phyloP scores from a whole-genome alignment of 768 basidiomycete species.

The Strobilomyces confusus region DNA sequence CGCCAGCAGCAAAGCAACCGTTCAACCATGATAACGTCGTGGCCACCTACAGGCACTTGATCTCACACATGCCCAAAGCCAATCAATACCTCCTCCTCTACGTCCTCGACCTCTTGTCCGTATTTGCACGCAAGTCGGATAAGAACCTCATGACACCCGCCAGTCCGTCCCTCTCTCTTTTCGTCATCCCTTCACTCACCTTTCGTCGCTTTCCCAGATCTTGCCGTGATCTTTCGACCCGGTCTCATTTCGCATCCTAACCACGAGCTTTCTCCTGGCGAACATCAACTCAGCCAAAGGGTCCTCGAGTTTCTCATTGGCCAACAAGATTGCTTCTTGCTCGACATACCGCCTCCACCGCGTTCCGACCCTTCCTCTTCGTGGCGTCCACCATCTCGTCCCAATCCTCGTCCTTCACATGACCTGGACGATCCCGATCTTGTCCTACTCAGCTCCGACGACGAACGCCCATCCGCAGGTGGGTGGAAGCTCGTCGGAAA shows the following conservation, averaged over 20 bases:
- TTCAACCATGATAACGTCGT: slow-evolving; percentile 71
- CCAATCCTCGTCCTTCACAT: slow-evolving; percentile 7
- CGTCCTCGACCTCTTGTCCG: slow-evolving; percentile 91
- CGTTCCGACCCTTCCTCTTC: slow-evolving; percentile 28
- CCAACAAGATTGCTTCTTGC: slow-evolving; percentile 94
- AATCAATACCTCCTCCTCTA: slow-evolving; percentile 97
- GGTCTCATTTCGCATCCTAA: slow-evolving; percentile 86
- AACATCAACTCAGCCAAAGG: slow-evolving; percentile 82
- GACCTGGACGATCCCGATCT: slow-evolving; percentile 46
- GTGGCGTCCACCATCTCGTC: slow-evolving; percentile 25
- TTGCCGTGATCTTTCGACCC: slow-evolving; percentile 96
- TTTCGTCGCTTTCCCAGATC: slow-evolving; percentile 47
- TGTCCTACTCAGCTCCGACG: slow-evolving; percentile 43
- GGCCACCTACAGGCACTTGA: slow-evolving; percentile 77
- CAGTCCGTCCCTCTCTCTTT: slow-evolving; percentile 51
- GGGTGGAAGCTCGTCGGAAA: slow-evolving; percentile 53
- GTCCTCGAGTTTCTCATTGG: slow-evolving; percentile 95
- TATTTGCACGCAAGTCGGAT: slow-evolving; percentile 87
- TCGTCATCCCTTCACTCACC: not conserved
- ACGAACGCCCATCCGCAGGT: slow-evolving; percentile 43
- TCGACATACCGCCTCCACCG: slow-evolving; percentile 77
- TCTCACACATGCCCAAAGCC: slow-evolving; percentile 76
- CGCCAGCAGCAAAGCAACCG: slow-evolving; percentile 54
- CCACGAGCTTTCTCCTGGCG: slow-evolving; percentile 81
- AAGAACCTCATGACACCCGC: slow-evolving; percentile 95